These are phyloP conservation scores for Eucalyptus erythrocorys DNA, from an alignment of 345 rosid genomes.

Conservation along the genomic window DNA sequence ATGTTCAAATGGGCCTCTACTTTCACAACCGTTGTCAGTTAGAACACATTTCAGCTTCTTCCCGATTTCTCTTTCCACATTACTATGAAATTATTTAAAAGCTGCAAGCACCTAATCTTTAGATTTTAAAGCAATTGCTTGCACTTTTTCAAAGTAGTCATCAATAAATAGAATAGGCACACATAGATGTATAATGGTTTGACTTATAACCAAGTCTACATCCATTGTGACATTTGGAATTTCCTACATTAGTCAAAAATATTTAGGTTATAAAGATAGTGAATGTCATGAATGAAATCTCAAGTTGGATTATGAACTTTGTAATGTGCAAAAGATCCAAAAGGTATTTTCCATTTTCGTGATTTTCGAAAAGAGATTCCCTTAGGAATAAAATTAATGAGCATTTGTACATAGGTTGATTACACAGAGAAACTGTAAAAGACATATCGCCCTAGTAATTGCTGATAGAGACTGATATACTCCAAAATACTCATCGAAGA, in stretches of 20 bases:
- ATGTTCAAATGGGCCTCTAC: not conserved
- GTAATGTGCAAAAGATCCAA: not conserved
- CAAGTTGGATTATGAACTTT: not conserved
- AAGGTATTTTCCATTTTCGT: not conserved
- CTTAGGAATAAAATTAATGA: too few species aligned
- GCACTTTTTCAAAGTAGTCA: too few species aligned
- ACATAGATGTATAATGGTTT: not conserved
- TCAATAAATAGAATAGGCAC: not conserved
- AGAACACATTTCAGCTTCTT: not conserved
- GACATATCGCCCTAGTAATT: not conserved
- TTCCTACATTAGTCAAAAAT: not conserved
- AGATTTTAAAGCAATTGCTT: too few species aligned
- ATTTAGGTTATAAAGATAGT: not conserved
- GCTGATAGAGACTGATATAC: not conserved
- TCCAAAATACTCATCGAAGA: not conserved
- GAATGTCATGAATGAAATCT: not conserved
- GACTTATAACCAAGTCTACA: not conserved
- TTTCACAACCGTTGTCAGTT: not conserved
- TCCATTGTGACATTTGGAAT: not conserved
- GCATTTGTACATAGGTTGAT: not conserved
- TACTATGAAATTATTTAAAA: too few species aligned
- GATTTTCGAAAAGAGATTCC: not conserved
- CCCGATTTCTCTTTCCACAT: not conserved
- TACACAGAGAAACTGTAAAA: too few species aligned
- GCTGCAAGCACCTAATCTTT: too few species aligned